Percentiles rank a stretch among this genome's conserved stretches.
phyloP scores from a whole-genome alignment of 2,329 filamentous ascomycete species.

The Penicillium paneum region DNA sequence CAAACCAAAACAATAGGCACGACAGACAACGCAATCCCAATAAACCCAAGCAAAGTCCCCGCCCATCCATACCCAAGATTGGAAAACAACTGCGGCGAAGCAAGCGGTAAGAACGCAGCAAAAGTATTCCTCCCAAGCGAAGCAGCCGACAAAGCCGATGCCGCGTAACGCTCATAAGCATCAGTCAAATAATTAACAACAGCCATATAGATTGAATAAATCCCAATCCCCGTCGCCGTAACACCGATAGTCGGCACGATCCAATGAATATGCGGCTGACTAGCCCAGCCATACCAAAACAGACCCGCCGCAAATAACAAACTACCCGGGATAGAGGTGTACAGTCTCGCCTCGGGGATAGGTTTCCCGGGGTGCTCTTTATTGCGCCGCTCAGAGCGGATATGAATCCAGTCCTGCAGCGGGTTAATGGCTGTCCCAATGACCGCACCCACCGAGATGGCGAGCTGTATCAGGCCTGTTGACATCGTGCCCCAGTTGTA shows the following conservation, averaged over 20 bases:
- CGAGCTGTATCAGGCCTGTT: constrained; percentile 41
- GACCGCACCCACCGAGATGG: constrained; percentile 43
- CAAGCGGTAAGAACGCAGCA: constrained; percentile 48
- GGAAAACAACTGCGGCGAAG: constrained; percentile 41
- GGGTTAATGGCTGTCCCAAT: constrained; percentile 44
- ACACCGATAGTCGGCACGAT: constrained; percentile 35
- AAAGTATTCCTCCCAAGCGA: constrained; percentile 46
- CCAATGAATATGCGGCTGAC: constrained; percentile 29
- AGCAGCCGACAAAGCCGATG: constrained; percentile 47
- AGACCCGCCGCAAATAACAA: constrained; percentile 35
- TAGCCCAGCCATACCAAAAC: constrained; percentile 40
- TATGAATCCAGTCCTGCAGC: constrained; percentile 35
- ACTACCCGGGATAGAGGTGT: constrained; percentile 43
- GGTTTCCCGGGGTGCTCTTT: constrained; percentile 38
- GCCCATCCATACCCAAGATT: constrained; percentile 46
- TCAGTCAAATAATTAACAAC: constrained; percentile 51
- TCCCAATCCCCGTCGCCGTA: constrained; percentile 40
- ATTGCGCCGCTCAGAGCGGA: constrained; percentile 26
- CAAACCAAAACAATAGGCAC: constrained; percentile 43
- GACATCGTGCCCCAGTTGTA: constrained; percentile 37
- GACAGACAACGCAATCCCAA: constrained; percentile 38
- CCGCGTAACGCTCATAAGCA: constrained; percentile 49
- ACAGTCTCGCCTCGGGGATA: constrained; percentile 45
- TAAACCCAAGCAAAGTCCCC: constrained; percentile 43
- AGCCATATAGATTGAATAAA: constrained; percentile 47